Percentiles rank a stretch among this genome's conserved stretches.
Conservation (phyloP, 768 basidiomycete species). For the Tylopilus felleus region DNA sequence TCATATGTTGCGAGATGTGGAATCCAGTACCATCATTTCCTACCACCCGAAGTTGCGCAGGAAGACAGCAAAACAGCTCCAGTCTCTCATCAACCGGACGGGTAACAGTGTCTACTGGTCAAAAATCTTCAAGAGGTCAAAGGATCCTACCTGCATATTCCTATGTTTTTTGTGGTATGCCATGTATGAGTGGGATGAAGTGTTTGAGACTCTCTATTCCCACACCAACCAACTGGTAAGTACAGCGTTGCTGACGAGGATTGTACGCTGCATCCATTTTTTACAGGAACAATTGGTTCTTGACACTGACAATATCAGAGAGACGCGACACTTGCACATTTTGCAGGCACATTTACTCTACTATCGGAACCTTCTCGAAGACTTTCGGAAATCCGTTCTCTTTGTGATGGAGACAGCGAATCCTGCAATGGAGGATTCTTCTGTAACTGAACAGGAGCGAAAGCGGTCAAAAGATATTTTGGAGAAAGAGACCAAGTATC, state of each 20-base stretch:
- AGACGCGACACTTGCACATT: slow-evolving; percentile 54
- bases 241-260: neutral
- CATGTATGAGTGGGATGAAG: slow-evolving; percentile 61
- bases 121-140: slow-evolving; percentile 23
- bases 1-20: slow-evolving; percentile 43
- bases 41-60: slow-evolving; percentile 26
- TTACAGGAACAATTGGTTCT: slow-evolving; percentile 46
- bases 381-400: slow-evolving; percentile 49
- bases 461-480: slow-evolving; percentile 33
- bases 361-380: slow-evolving; percentile 49
- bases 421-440: slow-evolving; percentile 39
- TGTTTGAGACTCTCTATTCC: slow-evolving; percentile 47
- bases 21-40: slow-evolving; percentile 25
- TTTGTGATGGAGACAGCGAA: slow-evolving; percentile 50
- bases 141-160: slow-evolving; percentile 55
- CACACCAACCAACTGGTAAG: slow-evolving; percentile 52
- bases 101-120: slow-evolving; percentile 34
- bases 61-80: slow-evolving; percentile 25
- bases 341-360: slow-evolving; percentile 58
- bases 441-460: slow-evolving; percentile 14
- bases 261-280: neutral
- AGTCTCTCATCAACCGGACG: slow-evolving; percentile 28
- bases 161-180: slow-evolving; percentile 57
- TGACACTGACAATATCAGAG: slow-evolving; percentile 35
- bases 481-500: slow-evolving; percentile 44